phyloP scores from a whole-genome alignment of 2,329 filamentous ascomycete species.

The Sarocladium oryzae region DNA sequence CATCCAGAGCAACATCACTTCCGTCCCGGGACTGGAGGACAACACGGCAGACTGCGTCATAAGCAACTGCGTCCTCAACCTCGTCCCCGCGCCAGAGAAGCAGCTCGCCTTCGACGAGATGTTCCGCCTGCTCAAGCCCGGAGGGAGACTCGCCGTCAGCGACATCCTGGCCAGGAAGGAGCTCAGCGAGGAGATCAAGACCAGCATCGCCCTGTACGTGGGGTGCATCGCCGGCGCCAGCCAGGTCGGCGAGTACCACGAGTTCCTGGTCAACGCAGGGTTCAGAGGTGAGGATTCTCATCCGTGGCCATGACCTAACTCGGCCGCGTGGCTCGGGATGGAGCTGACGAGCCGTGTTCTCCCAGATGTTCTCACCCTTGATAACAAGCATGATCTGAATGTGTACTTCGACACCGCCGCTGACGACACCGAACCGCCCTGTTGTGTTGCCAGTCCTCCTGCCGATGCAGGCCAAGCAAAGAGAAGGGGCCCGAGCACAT shows the following conservation, averaged over 20 bases:
- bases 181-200: slow-evolving; percentile 40
- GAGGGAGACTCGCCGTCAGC: slow-evolving; percentile 51
- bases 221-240: slow-evolving; percentile 56
- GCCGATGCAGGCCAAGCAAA: too few relatives aligned
- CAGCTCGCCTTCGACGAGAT: slow-evolving; percentile 50
- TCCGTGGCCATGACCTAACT: too few relatives aligned
- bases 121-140: slow-evolving; percentile 47
- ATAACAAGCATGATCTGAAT: too few relatives aligned
- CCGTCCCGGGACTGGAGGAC: slow-evolving; percentile 36
- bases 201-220: slow-evolving; percentile 47
- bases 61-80: slow-evolving; percentile 58
- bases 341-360: too few relatives aligned
- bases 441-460: too few relatives aligned
- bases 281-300: slow-evolving; percentile 45
- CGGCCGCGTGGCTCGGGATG: too few relatives aligned
- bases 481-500: too few relatives aligned
- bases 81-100: slow-evolving; percentile 48
- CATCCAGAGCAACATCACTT: slow-evolving; percentile 28
- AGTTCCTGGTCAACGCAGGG: slow-evolving; percentile 42
- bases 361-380: too few relatives aligned
- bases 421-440: too few relatives aligned
- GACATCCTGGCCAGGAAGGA: slow-evolving; percentile 50
- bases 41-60: slow-evolving; percentile 46
- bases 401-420: too few relatives aligned
- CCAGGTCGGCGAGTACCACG: slow-evolving; percentile 42